Evolutionary conservation across 495 filamentous ascomycete species (phyloP).

Genomic region (Talaromyces trachyspermus): DNA sequence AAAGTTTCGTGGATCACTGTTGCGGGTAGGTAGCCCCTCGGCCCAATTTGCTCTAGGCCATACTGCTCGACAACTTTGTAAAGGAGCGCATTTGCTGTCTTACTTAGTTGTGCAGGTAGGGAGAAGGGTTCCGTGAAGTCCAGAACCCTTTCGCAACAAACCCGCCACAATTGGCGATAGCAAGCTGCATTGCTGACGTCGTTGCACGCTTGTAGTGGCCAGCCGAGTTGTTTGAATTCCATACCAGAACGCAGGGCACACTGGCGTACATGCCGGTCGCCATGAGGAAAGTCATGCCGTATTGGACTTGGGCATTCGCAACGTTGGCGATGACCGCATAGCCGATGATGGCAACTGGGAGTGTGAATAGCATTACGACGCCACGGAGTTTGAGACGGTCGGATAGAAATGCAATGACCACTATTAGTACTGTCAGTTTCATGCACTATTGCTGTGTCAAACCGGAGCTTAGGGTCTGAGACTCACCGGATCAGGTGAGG

Average conservation of each 20-base stretch:
- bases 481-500: too few relatives aligned
- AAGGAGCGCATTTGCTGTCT: too few relatives aligned
- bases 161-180: slow-evolving; percentile 49
- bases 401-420: slow-evolving; percentile 37
- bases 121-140: too few relatives aligned
- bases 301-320: slow-evolving; percentile 33
- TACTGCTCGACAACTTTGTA: too few relatives aligned
- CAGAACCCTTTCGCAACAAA: slow-evolving; percentile 54
- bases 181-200: slow-evolving; percentile 45
- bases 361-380: slow-evolving; percentile 39
- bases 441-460: too few relatives aligned
- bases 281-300: slow-evolving; percentile 50
- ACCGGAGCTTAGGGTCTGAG: too few relatives aligned
- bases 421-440: too few relatives aligned
- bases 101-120: too few relatives aligned
- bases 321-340: slow-evolving; percentile 43
- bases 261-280: slow-evolving; percentile 43
- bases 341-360: slow-evolving; percentile 42
- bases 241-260: slow-evolving; percentile 45
- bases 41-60: too few relatives aligned
- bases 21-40: too few relatives aligned
- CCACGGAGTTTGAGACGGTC: slow-evolving; percentile 38
- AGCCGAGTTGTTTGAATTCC: slow-evolving; percentile 51
- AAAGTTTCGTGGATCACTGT: too few relatives aligned
- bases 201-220: slow-evolving; percentile 58